Conservation (phyloP, 768 basidiomycete genomes). For the Fomitopsis serialis region DNA sequence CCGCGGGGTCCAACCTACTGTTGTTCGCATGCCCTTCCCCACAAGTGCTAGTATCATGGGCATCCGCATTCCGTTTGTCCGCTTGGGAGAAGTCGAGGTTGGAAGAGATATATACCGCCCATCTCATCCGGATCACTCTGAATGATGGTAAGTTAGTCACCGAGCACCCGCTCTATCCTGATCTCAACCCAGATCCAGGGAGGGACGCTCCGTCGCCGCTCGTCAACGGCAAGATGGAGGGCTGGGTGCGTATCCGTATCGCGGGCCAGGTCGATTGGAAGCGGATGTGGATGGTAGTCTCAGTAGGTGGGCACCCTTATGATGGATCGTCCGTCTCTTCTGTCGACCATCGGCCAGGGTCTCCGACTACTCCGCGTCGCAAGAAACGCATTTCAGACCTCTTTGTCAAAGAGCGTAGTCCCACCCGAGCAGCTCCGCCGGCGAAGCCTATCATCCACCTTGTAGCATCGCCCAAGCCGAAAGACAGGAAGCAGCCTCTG, state of each 20-base stretch:
- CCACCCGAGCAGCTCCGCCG: constrained; percentile 19
- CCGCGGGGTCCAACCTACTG: constrained; percentile 86
- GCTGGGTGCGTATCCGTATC: constrained; percentile 84
- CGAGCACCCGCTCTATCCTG: neutral
- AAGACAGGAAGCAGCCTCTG: constrained; percentile 68
- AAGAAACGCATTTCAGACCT: constrained; percentile 63
- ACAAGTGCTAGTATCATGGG: constrained; percentile 77
- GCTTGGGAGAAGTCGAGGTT: constrained; percentile 94
- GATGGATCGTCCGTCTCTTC: constrained; percentile 22
- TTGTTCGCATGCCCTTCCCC: constrained; percentile 82
- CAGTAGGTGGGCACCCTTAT: constrained; percentile 33
- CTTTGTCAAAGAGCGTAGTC: constrained; percentile 46
- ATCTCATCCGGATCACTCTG: constrained; percentile 79
- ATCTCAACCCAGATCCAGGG: constrained; percentile 16
- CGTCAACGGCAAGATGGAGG: constrained; percentile 73
- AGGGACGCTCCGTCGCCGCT: constrained; percentile 58
- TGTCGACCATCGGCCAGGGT: constrained; percentile 14
- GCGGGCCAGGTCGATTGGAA: constrained; percentile 99
- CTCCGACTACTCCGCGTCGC: constrained; percentile 11
- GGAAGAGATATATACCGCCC: constrained; percentile 97
- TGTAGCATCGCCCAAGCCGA: constrained; percentile 58
- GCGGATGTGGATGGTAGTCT: constrained; percentile 78
- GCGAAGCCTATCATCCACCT: constrained; percentile 45
- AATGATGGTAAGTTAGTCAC: constrained; percentile 32
- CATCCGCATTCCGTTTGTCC: constrained; percentile 81